Evolutionary conservation across 352 stramenopile genomes (phyloP), one percentile per base, ranked within the genome.

Genomic region (Albugo laibachii): DNA sequence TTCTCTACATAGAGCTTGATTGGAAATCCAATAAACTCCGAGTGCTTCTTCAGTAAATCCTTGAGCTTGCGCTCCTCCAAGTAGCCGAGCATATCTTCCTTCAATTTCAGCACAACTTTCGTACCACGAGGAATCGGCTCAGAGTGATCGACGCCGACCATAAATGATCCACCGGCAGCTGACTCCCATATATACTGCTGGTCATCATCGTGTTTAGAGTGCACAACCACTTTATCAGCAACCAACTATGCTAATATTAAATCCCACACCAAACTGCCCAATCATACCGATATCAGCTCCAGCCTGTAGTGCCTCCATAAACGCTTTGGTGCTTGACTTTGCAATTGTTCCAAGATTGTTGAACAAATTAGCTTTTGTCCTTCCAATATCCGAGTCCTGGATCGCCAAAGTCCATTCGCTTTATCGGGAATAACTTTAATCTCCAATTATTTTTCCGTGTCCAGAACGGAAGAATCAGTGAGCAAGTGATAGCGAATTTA

Each of bases 271-370:
- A 66, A 99, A 99, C 78, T 99, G 95, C 55, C 95, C 95, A 67
- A 99, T 99, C 95, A 99, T 99, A 52, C 72, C 94, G 65, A 99
- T 98, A 59, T 99, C 95, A 11, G 95, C 95, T 45, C 95, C 95
- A 37, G 93, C 94, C 27, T 83, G 77, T 16, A 99, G 74, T 4
- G 95, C 94, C 73, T 99, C 95, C 94, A 99, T 98, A 67, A 99
- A 99, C 13, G 91, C 91, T 81, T 99, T 99, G 53, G 95, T 99
- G 61, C 95, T 95, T n/a, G 94, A 99, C 79, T 98, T 98, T 63
- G 95, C 95, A 62, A 99, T 99, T 59, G 95, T 99, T 58, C 95
- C 95, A 21, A 99, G 78, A 69, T 99, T 99, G 83, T 99, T 98
- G 49, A 99, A 92, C 11, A 99, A 64, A 63, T 99, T 95, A 31